phyloP scores from a whole-genome alignment of 805 yeast genomes.

The Monosporozyma aerobia region DNA sequence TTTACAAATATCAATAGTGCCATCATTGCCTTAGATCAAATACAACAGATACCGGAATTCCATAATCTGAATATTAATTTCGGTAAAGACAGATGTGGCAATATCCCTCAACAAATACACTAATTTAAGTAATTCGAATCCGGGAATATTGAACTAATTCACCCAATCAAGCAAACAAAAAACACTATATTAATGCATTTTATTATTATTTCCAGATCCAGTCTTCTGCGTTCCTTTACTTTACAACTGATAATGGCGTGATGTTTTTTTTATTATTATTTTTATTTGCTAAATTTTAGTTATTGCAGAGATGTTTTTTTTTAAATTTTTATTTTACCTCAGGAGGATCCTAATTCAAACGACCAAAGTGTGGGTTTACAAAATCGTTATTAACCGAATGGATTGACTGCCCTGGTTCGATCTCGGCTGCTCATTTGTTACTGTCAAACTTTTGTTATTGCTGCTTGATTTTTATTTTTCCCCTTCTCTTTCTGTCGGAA shows the following conservation, averaged over 20 bases:
- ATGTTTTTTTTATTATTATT: neutral
- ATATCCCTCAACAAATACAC: conserved; percentile 64
- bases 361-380: too few relatives aligned
- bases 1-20: conserved; percentile 88
- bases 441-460: neutral
- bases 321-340: neutral
- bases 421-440: neutral
- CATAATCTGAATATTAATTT: conserved; percentile 71
- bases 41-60: conserved; percentile 64
- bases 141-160: neutral
- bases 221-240: neutral
- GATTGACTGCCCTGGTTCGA: neutral
- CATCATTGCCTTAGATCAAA: conserved; percentile 84
- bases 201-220: neutral
- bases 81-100: conserved; percentile 94
- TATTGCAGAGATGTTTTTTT: neutral
- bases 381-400: too few relatives aligned
- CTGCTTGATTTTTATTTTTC: neutral
- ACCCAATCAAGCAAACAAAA: neutral
- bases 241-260: neutral
- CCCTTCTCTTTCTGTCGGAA: neutral
- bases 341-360: neutral
- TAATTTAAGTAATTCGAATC: conserved; percentile 1
- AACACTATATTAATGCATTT: neutral
- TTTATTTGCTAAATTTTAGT: neutral